phyloP scores from a whole-genome alignment of 208 protist genomes.

The Wallacemonas rigidus region DNA sequence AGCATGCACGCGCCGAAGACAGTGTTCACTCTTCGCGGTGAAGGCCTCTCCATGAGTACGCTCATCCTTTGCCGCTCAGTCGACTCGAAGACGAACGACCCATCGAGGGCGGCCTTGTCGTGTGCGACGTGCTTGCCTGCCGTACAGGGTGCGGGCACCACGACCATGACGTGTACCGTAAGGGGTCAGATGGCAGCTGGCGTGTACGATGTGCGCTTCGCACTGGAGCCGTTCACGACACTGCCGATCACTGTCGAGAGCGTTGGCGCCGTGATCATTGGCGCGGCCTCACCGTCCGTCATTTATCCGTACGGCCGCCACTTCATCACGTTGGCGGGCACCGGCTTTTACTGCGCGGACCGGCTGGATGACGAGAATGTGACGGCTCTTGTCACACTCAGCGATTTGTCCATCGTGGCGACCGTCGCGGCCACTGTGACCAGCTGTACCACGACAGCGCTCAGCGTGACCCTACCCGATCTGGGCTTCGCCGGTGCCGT shows the following conservation, averaged over 20 bases:
- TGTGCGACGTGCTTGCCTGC: slow-evolving; percentile 29
- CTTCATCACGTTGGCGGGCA: slow-evolving; percentile 20
- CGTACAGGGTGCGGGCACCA: background rate
- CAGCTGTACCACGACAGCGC: slow-evolving; percentile 4
- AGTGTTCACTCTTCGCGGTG: slow-evolving; percentile 28
- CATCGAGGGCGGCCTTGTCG: background rate
- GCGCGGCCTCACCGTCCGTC: slow-evolving; percentile 11
- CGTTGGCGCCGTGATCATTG: background rate
- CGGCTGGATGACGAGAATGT: background rate
- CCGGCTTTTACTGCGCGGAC: slow-evolving; percentile 18
- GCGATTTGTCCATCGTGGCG: background rate
- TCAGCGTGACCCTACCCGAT: background rate
- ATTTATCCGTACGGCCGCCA: slow-evolving; percentile 38
- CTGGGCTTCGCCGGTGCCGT: background rate
- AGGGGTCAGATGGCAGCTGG: background rate
- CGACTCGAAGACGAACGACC: background rate
- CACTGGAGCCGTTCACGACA: background rate
- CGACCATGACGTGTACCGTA: background rate
- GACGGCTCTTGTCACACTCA: background rate
- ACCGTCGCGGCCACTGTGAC: slow-evolving; percentile 1
- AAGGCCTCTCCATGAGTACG: slow-evolving; percentile 14
- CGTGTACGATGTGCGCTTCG: slow-evolving; percentile 10
- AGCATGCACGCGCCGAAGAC: slow-evolving; percentile 29
- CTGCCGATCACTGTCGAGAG: slow-evolving; percentile 24
- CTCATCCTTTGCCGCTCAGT: background rate